These are phyloP conservation scores for Acanthamoeba lenticulata DNA, from an alignment of 208 protist genomes.

Conservation along the genomic window DNA sequence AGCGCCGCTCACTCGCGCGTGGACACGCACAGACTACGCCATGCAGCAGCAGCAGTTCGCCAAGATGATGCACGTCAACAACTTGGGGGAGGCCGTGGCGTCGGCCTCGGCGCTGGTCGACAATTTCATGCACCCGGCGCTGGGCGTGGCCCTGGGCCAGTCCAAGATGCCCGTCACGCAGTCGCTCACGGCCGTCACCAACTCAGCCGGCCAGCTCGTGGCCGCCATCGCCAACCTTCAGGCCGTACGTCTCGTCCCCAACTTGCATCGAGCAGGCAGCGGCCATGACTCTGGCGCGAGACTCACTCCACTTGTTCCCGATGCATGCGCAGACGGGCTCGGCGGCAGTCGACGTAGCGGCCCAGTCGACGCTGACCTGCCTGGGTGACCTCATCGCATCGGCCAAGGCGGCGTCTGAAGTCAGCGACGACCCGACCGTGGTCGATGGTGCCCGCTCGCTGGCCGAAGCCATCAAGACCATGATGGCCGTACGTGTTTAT, in stretches of 20 bases:
- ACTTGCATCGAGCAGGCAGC: no score
- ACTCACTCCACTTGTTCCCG: no score
- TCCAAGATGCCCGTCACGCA: constrained; percentile 45
- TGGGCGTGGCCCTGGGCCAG: constrained; percentile 13
- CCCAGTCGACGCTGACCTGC: neutral
- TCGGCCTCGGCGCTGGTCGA: neutral
- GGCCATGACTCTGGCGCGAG: no score
- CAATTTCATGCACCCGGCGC: constrained; percentile 4
- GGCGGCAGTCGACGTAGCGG: neutral
- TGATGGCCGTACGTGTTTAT: neutral
- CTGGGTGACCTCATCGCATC: constrained; percentile 39
- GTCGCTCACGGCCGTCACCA: constrained; percentile 1
- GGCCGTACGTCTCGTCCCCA: neutral
- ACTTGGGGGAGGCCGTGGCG: neutral
- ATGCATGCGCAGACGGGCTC: neutral
- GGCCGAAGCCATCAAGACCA: constrained; percentile 14
- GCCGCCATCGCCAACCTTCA: neutral
- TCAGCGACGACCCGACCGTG: neutral
- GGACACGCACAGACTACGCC: neutral
- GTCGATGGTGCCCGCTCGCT: constrained; percentile 25
- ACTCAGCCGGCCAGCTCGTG: neutral
- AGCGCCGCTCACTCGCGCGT: neutral
- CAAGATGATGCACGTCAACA: constrained; percentile 20
- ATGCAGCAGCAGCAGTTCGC: constrained; percentile 52
- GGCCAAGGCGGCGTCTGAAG: neutral